These are phyloP conservation scores for Arabidopsis arenosa DNA, from an alignment of 345 rosid species.

Conservation along the genomic window DNA sequence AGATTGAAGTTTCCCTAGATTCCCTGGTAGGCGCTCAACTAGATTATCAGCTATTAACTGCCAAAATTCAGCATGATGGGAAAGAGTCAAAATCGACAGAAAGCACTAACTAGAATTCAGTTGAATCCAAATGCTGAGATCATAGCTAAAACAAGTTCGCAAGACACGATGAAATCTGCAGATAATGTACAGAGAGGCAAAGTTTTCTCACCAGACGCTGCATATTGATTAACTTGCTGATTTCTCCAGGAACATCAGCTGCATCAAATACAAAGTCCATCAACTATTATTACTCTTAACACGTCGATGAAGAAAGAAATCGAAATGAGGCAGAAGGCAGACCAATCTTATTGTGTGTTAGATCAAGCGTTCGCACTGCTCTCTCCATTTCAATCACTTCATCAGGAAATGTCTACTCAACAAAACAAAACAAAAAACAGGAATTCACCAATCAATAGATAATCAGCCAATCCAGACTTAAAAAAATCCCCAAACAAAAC, in stretches of 20 bases:
- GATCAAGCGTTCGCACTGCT: slow-evolving; percentile 86
- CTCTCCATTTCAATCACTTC: slow-evolving; percentile 74
- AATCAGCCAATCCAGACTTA: slow-evolving; percentile 5
- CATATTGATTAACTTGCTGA: slow-evolving; percentile 78
- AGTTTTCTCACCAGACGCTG: slow-evolving; percentile 79
- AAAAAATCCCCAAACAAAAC: slow-evolving; percentile 15
- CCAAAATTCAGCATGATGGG: slow-evolving; percentile 23
- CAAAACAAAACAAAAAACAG: slow-evolving; percentile 22
- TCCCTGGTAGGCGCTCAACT: slow-evolving; percentile 73
- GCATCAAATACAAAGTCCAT: slow-evolving; percentile 49
- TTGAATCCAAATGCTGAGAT: neutral
- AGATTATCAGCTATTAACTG: slow-evolving; percentile 78
- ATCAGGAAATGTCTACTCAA: slow-evolving; percentile 79
- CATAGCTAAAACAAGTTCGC: neutral
- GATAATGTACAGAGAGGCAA: neutral
- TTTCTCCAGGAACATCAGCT: slow-evolving; percentile 85
- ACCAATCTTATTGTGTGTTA: slow-evolving; percentile 88
- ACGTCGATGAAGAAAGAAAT: neutral
- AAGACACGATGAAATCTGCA: neutral
- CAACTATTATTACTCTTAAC: neutral
- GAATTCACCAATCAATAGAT: neutral
- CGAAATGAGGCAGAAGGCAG: slow-evolving; percentile 27
- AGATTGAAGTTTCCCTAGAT: slow-evolving; percentile 88
- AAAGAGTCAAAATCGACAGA: neutral
- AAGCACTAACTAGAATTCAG: neutral